A percentile compares a stretch with the other conserved stretches of the same genome.
Conservation (phyloP, 352 stramenopile genomes). For the Plasmopara halstedii region DNA sequence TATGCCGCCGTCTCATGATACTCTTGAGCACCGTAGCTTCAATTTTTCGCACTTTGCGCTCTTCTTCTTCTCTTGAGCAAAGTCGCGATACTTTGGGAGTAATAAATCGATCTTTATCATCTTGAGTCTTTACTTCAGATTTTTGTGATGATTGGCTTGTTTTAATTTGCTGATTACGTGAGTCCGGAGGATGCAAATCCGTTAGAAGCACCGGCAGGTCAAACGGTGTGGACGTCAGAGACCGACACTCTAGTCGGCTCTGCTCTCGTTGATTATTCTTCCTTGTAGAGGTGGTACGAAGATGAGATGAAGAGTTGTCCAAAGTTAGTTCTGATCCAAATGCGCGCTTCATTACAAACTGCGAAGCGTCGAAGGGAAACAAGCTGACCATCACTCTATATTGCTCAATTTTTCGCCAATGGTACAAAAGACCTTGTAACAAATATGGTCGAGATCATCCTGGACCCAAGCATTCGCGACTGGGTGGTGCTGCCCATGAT, state of each 20-base stretch:
- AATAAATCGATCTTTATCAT: neutral
- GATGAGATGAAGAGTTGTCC: constrained; percentile 17
- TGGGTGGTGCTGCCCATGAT: constrained; percentile 98
- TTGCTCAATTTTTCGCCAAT: neutral
- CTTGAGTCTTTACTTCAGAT: neutral
- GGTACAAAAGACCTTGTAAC: no score
- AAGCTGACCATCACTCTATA: constrained; percentile 1
- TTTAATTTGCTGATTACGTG: constrained; percentile 35
- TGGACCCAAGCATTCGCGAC: constrained; percentile 91
- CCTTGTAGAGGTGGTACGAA: constrained; percentile 29
- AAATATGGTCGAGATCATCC: constrained; percentile 88
- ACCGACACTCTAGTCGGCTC: constrained; percentile 11
- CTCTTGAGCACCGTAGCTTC: constrained; percentile 3
- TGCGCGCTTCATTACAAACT: neutral
- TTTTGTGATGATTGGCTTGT: neutral
- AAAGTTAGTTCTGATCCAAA: neutral
- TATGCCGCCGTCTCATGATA: constrained; percentile 18
- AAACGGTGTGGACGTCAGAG: constrained; percentile 44
- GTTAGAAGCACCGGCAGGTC: constrained; percentile 55
- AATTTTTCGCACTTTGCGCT: constrained; percentile 13
- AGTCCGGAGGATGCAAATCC: constrained; percentile 27
- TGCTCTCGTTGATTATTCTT: constrained; percentile 1
- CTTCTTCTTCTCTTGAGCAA: constrained; percentile 11
- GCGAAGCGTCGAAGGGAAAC: constrained; percentile 1
- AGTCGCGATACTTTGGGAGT: constrained; percentile 47